Evolutionary conservation across 257 asterid genomes (phyloP).

Genomic region (Scutellaria minor): DNA sequence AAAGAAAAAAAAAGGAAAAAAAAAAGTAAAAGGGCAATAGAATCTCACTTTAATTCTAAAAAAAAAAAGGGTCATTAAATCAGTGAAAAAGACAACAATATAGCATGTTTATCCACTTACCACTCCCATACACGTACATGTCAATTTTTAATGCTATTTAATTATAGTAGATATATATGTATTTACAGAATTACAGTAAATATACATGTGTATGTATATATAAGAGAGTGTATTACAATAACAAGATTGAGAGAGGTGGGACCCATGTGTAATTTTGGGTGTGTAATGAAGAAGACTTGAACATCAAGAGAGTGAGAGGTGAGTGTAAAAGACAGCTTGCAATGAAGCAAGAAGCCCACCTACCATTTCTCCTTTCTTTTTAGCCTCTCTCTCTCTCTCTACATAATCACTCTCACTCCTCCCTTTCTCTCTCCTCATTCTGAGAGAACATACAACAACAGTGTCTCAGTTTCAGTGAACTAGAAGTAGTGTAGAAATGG

Average conservation of each 20-base stretch:
- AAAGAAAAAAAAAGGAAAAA: neutral
- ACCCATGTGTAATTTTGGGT: slow-evolving; percentile 33
- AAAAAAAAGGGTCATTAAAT: slow-evolving; percentile 3
- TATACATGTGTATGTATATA: no score
- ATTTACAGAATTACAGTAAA: no score
- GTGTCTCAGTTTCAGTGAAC: neutral
- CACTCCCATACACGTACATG: neutral
- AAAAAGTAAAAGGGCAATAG: slow-evolving; percentile 24
- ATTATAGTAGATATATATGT: no score
- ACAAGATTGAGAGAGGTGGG: slow-evolving; percentile 43
- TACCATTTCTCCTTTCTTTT: slow-evolving; percentile 50
- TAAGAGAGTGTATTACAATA: no score
- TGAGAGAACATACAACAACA: neutral
- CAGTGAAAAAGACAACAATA: neutral
- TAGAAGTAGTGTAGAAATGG: slow-evolving; percentile 9
- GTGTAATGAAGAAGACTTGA: slow-evolving; percentile 62
- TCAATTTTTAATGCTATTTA: neutral
- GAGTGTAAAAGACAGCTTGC: slow-evolving; percentile 78
- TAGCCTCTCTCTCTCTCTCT: slow-evolving; percentile 33
- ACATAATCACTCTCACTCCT: slow-evolving; percentile 36
- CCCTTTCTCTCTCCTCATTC: slow-evolving; percentile 35
- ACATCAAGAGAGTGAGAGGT: slow-evolving; percentile 62
- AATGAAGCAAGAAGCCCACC: slow-evolving; percentile 70
- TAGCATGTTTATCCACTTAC: neutral
- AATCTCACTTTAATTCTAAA: slow-evolving; percentile 27